Base-by-base conservation (phyloP, 2,329 filamentous ascomycete species). In the Periconia digitata region DNA sequence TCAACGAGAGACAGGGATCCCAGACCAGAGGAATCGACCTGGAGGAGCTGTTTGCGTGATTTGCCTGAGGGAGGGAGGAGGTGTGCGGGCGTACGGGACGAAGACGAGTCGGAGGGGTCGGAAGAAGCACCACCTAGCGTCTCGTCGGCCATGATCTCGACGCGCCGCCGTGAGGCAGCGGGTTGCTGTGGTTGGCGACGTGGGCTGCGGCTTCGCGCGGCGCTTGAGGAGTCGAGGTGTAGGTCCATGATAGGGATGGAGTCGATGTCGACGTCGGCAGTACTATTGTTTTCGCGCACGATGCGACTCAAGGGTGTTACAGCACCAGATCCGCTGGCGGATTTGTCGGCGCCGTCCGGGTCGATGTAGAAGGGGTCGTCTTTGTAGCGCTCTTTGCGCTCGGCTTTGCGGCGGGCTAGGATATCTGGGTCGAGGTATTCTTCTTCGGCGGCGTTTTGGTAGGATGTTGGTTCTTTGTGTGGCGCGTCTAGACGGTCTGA, bases 331-430 rank as follows among this genome's bases (percentile, higher is more conserved):
- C 27, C 86, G 6, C 81, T 81, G 27, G 84, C 83, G 3, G 83
- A 84, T 23, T 76, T 78, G 29, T 53, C 47, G 21, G 77, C 77
- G 8, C 54, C 61, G 32, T 74, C 74, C 7, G 74, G 72, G 20
- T 78, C 78, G 63, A 99, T 97, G 66, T 99, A 99, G 70, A 96
- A 99, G 0, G 94, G 94, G 62, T 99, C 94, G 64, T 97, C 92
- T 58, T 83, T 88, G 69, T 96, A 90, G 47, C 90, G 83, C 66
- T 95, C 91, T 47, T 81, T 75, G 10, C 92, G 82, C 64, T 96
- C 90, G 3, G 86, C 84, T 59, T 86, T 89, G 53, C 89, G 82
- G 53, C 85, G 80, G 4, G 89, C 87, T 36, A 89, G 68, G 40
- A 90, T 89, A 59, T 90, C 86, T 1, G 86, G 77, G 52, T 92